Evolutionary conservation across 345 rosid species (phyloP), one percentile per base, ranked within the genome.

Genomic region (Pistacia vera): DNA sequence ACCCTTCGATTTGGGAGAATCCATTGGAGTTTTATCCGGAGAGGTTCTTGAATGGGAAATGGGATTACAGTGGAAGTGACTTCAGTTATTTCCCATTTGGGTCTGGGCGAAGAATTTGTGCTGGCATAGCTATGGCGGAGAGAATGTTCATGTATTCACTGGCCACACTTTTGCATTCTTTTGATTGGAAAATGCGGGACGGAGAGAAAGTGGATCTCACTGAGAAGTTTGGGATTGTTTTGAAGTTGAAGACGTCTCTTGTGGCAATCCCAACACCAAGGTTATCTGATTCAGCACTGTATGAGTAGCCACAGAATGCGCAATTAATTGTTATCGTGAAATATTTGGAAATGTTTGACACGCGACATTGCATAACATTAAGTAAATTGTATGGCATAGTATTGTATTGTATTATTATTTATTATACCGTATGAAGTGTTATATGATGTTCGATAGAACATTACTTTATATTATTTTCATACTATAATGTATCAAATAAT

Each of bases 81-180:
- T 86, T 86, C 66, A 83, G 44, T 12, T 92, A 77, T 81, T 75
- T 92, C 20, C 98, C 97, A n/a, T 93, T 93, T n/a, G 97, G 97
- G 75, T 90, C 95, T 3, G 97, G 98, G 2, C 66, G 95, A 63
- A 89, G 98, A 78, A 91, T 84, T 0, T 93, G 95, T 16, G 95
- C 85, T 0, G 98, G 97, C 2, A 72, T 87, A 3, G 90, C 91
- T 4, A 86, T 92, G 81, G 95, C 91, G 0, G 95, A 92, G 83
- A 86, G 91, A 85, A 87, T 92, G 94, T 85, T 90, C 78, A 10
- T 89, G 75, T 86, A 86, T 68, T 78, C 80, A 4, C 83, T 89
- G 0, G 93, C 93, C 3, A 87, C 95, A 1, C 71, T 90, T 6
- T 64, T 92, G 77, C 93, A 92, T 68, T 93, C 95, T 1, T 93